Evolutionary conservation across 352 stramenopile species (phyloP).

Genomic region (Phytophthora niederhauseri): DNA sequence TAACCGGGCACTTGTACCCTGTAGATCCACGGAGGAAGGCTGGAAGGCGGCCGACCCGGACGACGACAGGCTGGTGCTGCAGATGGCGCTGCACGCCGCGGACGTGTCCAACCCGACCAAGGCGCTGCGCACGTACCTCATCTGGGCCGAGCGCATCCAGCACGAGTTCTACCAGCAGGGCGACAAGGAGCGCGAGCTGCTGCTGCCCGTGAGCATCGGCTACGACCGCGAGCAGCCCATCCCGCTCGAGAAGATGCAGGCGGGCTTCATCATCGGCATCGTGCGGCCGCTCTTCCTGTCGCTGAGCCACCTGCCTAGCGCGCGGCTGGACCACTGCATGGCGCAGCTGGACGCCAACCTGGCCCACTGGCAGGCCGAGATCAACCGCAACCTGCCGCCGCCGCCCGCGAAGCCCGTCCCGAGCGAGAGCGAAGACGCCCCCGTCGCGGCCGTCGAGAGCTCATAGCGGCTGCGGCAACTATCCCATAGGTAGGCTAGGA

Average conservation of each 20-base stretch:
- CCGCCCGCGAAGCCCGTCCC: constrained; percentile 3
- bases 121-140: constrained; percentile 68
- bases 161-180: constrained; percentile 96
- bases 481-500: constrained; percentile 22
- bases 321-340: constrained; percentile 64
- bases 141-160: constrained; percentile 92
- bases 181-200: constrained; percentile 92
- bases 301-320: constrained; percentile 58
- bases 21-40: constrained; percentile 45
- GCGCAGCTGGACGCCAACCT: constrained; percentile 73
- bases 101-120: constrained; percentile 96
- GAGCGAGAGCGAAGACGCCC: background rate
- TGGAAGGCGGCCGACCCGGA: constrained; percentile 66
- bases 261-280: constrained; percentile 95
- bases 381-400: constrained; percentile 46
- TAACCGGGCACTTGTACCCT: background rate
- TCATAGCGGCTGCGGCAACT: constrained; percentile 9
- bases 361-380: constrained; percentile 69
- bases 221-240: constrained; percentile 91
- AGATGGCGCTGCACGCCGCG: constrained; percentile 87
- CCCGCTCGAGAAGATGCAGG: constrained; percentile 89
- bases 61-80: constrained; percentile 71
- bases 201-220: constrained; percentile 88
- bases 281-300: constrained; percentile 79
- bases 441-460: constrained; percentile 8